phyloP scores from a whole-genome alignment of 139 green algal genomes.

The Micractinium conductrix region DNA sequence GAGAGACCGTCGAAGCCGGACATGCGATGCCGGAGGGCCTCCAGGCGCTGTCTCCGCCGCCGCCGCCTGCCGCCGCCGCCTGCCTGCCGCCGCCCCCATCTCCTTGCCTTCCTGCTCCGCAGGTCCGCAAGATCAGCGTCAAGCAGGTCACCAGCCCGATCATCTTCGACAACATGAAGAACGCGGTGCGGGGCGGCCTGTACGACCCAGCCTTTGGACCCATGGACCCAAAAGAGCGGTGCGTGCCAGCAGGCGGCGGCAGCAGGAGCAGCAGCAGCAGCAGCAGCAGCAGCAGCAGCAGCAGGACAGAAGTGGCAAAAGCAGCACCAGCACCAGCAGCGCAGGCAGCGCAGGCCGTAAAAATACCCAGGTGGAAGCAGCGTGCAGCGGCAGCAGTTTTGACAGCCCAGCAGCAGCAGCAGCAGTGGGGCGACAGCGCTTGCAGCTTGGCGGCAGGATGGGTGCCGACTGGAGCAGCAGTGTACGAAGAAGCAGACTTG shows the following conservation, averaged over 20 bases:
- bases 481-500: neutral
- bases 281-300: no score
- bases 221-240: constrained; percentile 72
- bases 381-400: no score
- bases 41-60: neutral
- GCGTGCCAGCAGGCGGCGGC: neutral
- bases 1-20: no score
- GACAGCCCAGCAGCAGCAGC: no score
- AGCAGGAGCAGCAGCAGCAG: no score
- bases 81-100: no score
- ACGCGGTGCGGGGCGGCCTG: constrained; percentile 81
- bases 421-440: neutral
- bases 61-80: neutral
- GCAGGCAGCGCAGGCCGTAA: no score
- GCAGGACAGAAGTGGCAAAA: no score
- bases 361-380: no score
- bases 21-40: neutral
- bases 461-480: neutral
- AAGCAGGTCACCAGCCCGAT: constrained; percentile 85
- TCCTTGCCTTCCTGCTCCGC: neutral
- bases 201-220: constrained; percentile 94
- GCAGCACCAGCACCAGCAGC: no score
- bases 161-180: constrained; percentile 85
- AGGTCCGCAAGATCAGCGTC: constrained; percentile 79
- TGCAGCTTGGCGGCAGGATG: neutral